Evolutionary conservation across 352 stramenopile species (phyloP).

Genomic region (Phytophthora fragariae): DNA sequence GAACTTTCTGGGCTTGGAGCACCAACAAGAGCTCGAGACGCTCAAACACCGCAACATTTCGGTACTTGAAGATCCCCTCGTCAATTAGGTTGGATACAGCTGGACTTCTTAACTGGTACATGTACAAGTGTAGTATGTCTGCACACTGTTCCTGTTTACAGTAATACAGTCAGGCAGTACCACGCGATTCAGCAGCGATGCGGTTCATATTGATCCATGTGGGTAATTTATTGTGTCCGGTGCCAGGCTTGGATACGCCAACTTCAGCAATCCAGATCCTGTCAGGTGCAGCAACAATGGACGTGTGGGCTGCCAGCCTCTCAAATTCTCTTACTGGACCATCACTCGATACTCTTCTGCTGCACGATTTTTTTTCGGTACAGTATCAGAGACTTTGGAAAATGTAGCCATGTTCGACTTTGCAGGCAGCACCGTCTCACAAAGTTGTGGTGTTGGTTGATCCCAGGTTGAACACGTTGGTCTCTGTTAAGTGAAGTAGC

Average conservation of each 20-base stretch:
- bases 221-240: neutral
- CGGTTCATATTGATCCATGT: neutral
- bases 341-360: no score
- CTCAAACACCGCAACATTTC: conserved; percentile 56
- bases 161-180: no score
- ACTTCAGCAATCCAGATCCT: neutral
- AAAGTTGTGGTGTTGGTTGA: no score
- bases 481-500: no score
- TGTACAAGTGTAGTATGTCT: no score
- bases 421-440: no score
- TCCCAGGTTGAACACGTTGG: no score
- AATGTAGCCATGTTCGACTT: conserved; percentile 2
- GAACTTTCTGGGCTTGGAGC: conserved; percentile 70
- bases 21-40: conserved; percentile 65
- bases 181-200: no score
- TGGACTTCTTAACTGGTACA: no score
- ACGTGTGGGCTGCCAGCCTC: neutral
- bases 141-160: no score
- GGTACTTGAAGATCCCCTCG: conserved; percentile 34
- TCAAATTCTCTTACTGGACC: neutral
- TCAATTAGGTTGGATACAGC: no score
- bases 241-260: neutral
- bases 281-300: neutral
- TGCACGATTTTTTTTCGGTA: no score
- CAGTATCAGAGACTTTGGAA: neutral